Base-by-base conservation (phyloP, 768 basidiomycete genomes). In the Auricularia cornea region DNA sequence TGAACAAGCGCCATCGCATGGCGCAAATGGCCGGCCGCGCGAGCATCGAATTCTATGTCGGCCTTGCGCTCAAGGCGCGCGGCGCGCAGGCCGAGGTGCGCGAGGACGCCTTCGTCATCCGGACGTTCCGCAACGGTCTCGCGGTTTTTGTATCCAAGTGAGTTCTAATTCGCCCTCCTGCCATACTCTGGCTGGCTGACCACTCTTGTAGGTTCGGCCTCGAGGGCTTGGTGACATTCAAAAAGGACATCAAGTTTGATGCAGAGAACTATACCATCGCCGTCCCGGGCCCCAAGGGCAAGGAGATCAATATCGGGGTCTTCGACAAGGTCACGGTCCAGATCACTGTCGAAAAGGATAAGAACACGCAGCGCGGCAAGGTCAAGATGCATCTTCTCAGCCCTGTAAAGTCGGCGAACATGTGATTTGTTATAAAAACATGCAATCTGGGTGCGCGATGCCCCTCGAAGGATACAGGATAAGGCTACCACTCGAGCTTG, bases 21-120 rank as follows among this genome's bases (percentile, higher is more conserved):
- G 97, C 97, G 0, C 97, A 99, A 71, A 96, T 95, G 90, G 97
- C 97, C 0, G 87, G 95, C 3, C 82, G 97, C 16, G 97, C 97
- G 0, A 96, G 93, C 71, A 89, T 98, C 33, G 96, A 99, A 75
- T 99, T 98, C 68, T 98, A 97, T 69, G 94, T 98, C 30, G 95
- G 96, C 0, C 77, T 99, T 18, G 94, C 95, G 3, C 75, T 98
- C 65, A 93, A 92, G 67, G 85, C 83, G 2, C 80, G 87, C 16
- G 82, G 81, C 54, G 69, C 74, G 74, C 60, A 68, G 8, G 72
- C 74, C 41, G 73, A 75, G 12, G 86, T 92, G 12, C 75, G 70
- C 2, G 93, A 95, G 69, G 91, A 94, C 35, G 94, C 93, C 3
- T 96, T 90, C 70, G 93, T 99, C 54, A 96, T 98, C 63, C 81